These are phyloP conservation scores for Ophiostoma ips DNA, from an alignment of 2,329 filamentous ascomycete species.

Conservation along the genomic window DNA sequence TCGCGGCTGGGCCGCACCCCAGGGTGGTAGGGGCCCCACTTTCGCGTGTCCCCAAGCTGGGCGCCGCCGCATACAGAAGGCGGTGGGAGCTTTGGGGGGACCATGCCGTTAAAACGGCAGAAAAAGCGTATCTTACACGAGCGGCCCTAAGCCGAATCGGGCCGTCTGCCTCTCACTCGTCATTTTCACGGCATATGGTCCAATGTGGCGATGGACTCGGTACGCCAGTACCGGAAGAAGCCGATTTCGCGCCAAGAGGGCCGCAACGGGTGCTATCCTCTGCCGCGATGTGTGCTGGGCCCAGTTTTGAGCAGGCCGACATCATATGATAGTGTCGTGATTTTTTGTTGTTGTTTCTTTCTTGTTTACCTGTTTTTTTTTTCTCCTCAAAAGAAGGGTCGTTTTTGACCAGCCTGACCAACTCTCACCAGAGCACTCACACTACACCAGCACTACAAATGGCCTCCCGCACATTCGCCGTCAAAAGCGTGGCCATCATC, in stretches of 20 bases:
- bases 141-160: too few species aligned
- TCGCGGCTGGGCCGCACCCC: too few species aligned
- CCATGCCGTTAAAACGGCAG: not conserved
- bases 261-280: not conserved
- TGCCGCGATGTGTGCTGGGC: not conserved
- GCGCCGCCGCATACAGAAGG: constrained; percentile 1
- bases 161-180: not conserved
- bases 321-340: not conserved
- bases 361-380: not conserved
- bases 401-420: too few species aligned
- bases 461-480: constrained; percentile 24
- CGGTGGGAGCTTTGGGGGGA: constrained; percentile 2
- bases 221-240: not conserved
- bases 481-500: constrained; percentile 58
- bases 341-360: not conserved
- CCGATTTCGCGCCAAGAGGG: not conserved
- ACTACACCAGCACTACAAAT: too few species aligned
- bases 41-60: not conserved
- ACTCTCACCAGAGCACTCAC: too few species aligned
- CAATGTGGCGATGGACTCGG: too few species aligned
- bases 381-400: too few species aligned
- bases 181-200: too few species aligned
- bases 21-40: constrained; percentile 3
- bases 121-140: not conserved
- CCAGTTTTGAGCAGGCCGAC: too few species aligned